Base-by-base conservation (phyloP, 1,139 yeast species). In the Debaryomyces sp. region DNA sequence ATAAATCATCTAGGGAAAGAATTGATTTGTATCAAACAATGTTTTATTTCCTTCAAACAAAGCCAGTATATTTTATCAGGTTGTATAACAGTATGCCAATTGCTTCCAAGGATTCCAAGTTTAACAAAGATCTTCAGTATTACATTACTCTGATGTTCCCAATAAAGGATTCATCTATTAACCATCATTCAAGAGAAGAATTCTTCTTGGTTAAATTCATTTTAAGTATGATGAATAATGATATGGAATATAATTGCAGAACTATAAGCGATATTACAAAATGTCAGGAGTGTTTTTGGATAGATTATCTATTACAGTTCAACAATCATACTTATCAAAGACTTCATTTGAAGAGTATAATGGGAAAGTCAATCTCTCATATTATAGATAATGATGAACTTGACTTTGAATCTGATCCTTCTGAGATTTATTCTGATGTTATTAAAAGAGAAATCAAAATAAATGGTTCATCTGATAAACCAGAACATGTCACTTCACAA, bases 31-130 rank as follows among this genome's bases (percentile, higher is more conserved):
- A 87, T 64, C 97, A 88, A 58, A 86, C 89, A 7, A 64, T 94
- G 48, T 86, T 94, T 58, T 94, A 87, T 59, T 71, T 92, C 40
- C 67, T 95, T 36, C 99, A 95, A 63, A 89, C 96, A 0, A 90
- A 89, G 60, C 91, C 97, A 0, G 67, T 67, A 1, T 94, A 94
- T 61, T 77, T 94, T 60, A 77, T 85, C 1, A 71, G 85, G 27
- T 66, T 90, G 36, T 78, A 69, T 44, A 59, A 60, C 29, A 55
- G 60, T 2, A 51, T 65, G 39, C 59, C 60, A 3, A 54, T 64
- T 6, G 56, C 52, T 1, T 48, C 60, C 9, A 64, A 60, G 23
- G 63, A 60, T 3, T 50, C 66, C 2, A 55, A 52, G 23, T 57
- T 59, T 29, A 52, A 56, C 45, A 60, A 71, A 46, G 71, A 71